Base-by-base conservation (phyloP, 352 stramenopile genomes). In the Phytophthora multivora region DNA sequence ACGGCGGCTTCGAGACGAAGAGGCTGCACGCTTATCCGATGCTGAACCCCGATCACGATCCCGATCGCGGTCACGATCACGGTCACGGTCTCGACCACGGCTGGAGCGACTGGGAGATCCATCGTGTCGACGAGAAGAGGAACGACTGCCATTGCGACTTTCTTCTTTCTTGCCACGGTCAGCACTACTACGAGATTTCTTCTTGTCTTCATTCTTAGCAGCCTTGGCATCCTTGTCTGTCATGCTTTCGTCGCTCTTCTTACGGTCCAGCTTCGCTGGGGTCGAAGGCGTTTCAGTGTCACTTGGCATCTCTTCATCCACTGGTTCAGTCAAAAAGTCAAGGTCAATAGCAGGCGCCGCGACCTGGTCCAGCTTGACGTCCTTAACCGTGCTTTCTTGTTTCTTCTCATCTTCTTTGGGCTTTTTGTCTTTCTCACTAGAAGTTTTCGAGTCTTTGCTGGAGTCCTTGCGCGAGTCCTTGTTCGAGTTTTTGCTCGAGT, bases 261-360 rank as follows among this genome's bases (percentile, higher is more conserved):
- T 69, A 47, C 39, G 51, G 39, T 73, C 26, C 36, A 60, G 36
- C 56, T 70, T 68, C 16, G 35, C 31, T 47, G 59, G 50, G 30
- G 52, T 60, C 12, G 56, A 36, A 28, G 61, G n/a, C 9, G 60
- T 57, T 21, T 71, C 80, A 38, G 69, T 83, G 10, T 82, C 79
- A 58, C 75, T 87, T 0, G 46, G 40, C 26, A 76, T 55, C 11
- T 72, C 71, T 19, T 91, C 82, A 33, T 92, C 78, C 51, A 71
- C 55, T 8, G 66, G 66, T 49, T 73, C 71, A 23, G 71, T 63
- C 50, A 95, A 56, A 57, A 95, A 95, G 61, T 91, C 86, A 54
- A 95, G 73, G 54, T 95, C 86, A 62, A 95, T 95, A 3, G 86
- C 86, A 49, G 86, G 86, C 18, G 86, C 86, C 21, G 83, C 83